phyloP scores from a whole-genome alignment of 306 rosid species.

The Vigna trinervia region DNA sequence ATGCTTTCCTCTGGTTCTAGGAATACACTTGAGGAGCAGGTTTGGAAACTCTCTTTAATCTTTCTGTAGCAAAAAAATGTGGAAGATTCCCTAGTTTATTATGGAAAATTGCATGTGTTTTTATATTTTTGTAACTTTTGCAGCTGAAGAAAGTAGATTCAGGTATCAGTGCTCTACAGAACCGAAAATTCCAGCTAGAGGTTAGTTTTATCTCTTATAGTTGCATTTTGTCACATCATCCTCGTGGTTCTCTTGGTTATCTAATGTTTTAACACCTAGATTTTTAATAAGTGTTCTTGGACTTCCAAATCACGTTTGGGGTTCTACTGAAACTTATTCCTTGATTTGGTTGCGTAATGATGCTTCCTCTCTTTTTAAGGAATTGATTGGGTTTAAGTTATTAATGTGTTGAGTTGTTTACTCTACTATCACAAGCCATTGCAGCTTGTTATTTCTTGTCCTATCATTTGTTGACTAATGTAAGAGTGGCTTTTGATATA shows the following conservation, averaged over 20 bases:
- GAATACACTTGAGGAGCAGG: conserved; percentile 75
- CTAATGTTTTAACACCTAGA: neutral
- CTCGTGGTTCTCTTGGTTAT: conserved; percentile 1
- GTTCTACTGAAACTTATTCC: conserved; percentile 23
- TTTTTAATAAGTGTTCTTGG: conserved; percentile 1
- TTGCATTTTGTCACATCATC: conserved; percentile 27
- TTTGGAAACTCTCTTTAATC: conserved; percentile 40
- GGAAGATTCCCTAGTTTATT: conserved; percentile 30
- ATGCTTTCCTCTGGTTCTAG: conserved; percentile 56
- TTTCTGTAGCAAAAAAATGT: conserved; percentile 11
- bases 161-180: conserved; percentile 62
- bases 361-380: conserved; percentile 14
- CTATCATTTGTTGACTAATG: conserved; percentile 9
- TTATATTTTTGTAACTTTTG: conserved; percentile 50
- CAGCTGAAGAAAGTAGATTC: conserved; percentile 77
- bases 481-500: conserved; percentile 22
- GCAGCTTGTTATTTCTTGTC: neutral
- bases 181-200: conserved; percentile 64
- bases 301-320: neutral
- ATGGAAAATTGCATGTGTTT: conserved; percentile 36
- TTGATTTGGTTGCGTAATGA: neutral
- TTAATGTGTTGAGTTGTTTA: neutral
- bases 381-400: conserved; percentile 14
- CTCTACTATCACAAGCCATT: neutral
- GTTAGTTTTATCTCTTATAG: conserved; percentile 60